Conservation (phyloP, 2,329 filamentous ascomycete genomes). For the Emergomyces pasteurianus region DNA sequence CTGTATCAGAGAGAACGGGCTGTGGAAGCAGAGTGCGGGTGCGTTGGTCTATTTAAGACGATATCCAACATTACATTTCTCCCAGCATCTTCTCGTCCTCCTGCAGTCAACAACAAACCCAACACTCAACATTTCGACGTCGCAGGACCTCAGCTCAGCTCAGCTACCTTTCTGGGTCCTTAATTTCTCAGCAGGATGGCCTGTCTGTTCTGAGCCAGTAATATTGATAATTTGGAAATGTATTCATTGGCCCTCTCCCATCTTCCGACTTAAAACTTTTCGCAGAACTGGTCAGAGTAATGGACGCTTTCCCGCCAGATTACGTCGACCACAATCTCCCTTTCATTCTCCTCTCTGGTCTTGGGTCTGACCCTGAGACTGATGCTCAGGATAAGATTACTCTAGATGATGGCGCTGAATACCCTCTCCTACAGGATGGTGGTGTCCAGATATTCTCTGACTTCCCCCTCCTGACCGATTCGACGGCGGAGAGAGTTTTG, state of each 20-base stretch:
- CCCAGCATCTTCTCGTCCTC: background rate
- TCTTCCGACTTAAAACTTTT: background rate
- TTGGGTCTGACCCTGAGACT: constrained; percentile 37
- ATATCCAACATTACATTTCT: no score
- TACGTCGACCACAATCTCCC: constrained; percentile 83
- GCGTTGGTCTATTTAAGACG: background rate
- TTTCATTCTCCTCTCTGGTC: constrained; percentile 68
- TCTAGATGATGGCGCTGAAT: constrained; percentile 23
- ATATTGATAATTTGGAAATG: background rate
- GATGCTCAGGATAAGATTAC: constrained; percentile 5
- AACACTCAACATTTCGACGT: background rate
- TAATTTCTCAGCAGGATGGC: background rate
- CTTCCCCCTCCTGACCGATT: constrained; percentile 52
- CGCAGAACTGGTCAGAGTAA: constrained; percentile 18
- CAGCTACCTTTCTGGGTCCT: background rate
- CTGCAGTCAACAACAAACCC: background rate
- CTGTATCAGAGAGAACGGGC: background rate
- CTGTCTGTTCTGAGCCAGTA: background rate
- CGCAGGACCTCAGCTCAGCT: background rate
- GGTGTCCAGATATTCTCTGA: constrained; percentile 58
- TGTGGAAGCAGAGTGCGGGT: background rate
- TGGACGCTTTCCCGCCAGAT: constrained; percentile 42
- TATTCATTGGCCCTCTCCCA: background rate
- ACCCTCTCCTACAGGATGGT: constrained; percentile 43
- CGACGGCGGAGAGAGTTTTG: constrained; percentile 53